phyloP scores from a whole-genome alignment of 208 protist species.

The Leptomonas pyrrhocoris region DNA sequence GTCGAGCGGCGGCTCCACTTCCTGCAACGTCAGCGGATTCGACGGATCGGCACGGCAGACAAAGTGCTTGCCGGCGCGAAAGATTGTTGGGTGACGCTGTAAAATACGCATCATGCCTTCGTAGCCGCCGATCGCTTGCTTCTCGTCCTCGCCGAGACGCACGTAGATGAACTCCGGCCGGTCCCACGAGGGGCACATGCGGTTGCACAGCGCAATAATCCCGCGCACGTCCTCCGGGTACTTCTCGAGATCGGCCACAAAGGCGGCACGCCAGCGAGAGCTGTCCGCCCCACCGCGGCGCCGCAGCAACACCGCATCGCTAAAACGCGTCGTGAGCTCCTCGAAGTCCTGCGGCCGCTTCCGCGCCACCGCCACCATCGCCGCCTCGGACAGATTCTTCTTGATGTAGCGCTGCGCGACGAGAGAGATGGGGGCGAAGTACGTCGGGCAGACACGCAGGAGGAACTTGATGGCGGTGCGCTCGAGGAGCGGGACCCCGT shows the following conservation, averaged over 20 bases:
- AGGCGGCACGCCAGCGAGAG: slow-evolving; percentile 60
- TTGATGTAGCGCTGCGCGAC: slow-evolving; percentile 82
- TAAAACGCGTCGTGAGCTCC: slow-evolving; percentile 45
- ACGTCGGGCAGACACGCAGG: slow-evolving; percentile 71
- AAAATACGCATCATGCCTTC: slow-evolving; percentile 63
- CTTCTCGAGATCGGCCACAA: slow-evolving; percentile 68
- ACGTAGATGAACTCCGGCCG: slow-evolving; percentile 84
- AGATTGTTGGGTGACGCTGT: slow-evolving; percentile 67
- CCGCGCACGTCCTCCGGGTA: slow-evolving; percentile 70
- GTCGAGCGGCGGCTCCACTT: slow-evolving; percentile 49
- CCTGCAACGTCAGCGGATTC: slow-evolving; percentile 50
- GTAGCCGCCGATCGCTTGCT: slow-evolving; percentile 61
- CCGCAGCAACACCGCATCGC: slow-evolving; percentile 60
- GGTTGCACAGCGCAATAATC: slow-evolving; percentile 59
- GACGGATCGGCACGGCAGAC: slow-evolving; percentile 77
- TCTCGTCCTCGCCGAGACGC: slow-evolving; percentile 51
- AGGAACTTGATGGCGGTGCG: slow-evolving; percentile 61
- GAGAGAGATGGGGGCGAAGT: slow-evolving; percentile 72
- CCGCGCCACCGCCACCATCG: slow-evolving; percentile 42
- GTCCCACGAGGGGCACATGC: slow-evolving; percentile 73
- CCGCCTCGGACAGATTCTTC: slow-evolving; percentile 64
- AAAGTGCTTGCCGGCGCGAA: slow-evolving; percentile 67
- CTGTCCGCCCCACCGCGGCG: slow-evolving; percentile 72
- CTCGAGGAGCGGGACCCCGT: slow-evolving; percentile 30
- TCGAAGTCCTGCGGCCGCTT: slow-evolving; percentile 67